Evolutionary conservation across 768 basidiomycete genomes (phyloP).

Genomic region (Chalciporus pseudorubinellus): DNA sequence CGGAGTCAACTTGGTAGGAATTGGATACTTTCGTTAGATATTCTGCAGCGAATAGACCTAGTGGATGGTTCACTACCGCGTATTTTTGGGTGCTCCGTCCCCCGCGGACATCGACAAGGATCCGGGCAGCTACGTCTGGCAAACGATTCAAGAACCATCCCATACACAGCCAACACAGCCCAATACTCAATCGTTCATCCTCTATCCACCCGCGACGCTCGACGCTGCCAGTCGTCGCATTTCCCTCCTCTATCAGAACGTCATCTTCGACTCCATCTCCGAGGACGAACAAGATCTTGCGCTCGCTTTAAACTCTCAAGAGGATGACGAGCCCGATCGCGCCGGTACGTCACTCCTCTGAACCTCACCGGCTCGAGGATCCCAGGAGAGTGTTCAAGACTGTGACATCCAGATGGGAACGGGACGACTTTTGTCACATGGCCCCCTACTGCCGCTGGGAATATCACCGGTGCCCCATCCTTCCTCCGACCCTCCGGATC

Average conservation of each 20-base stretch:
- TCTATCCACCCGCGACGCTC: slow-evolving; percentile 52
- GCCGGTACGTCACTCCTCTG: slow-evolving; percentile 14
- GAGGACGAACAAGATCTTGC: slow-evolving; percentile 35
- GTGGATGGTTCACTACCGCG: slow-evolving; percentile 39
- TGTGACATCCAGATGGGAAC: slow-evolving; percentile 38
- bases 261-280: slow-evolving; percentile 57
- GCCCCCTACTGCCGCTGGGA: slow-evolving; percentile 45
- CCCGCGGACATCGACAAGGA: slow-evolving; percentile 36
- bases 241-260: slow-evolving; percentile 66
- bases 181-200: not conserved
- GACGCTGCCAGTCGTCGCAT: slow-evolving; percentile 69
- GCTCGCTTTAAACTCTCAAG: slow-evolving; percentile 19
- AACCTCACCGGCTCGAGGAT: slow-evolving; percentile 5
- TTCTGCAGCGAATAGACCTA: not conserved
- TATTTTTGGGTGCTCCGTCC: slow-evolving; percentile 52
- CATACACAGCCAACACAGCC: slow-evolving; percentile 22
- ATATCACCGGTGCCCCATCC: slow-evolving; percentile 21
- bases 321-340: slow-evolving; percentile 14
- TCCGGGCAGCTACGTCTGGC: slow-evolving; percentile 43
- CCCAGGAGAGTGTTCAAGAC: not conserved
- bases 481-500: slow-evolving; percentile 31
- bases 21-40: not conserved
- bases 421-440: slow-evolving; percentile 56
- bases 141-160: slow-evolving; percentile 34
- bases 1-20: too few relatives aligned